Evolutionary conservation across 2,329 filamentous ascomycete species (phyloP).

Genomic region (Fusarium sterilihyphosum): DNA sequence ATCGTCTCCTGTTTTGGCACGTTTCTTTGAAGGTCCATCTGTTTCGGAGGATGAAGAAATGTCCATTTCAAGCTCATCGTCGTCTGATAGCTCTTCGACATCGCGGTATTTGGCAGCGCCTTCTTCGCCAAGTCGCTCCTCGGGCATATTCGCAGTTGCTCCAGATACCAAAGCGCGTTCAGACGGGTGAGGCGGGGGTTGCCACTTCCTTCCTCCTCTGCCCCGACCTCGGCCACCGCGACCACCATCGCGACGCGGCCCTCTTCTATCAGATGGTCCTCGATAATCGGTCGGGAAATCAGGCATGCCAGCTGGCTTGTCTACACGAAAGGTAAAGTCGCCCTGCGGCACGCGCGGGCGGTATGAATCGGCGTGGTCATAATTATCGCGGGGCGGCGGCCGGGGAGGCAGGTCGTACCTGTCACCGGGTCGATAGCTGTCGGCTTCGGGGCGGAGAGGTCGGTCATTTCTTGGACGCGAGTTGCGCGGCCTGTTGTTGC

Average conservation of each 20-base stretch:
- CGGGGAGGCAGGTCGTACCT: slow-evolving; percentile 32
- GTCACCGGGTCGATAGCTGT: slow-evolving; percentile 46
- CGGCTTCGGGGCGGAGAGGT: slow-evolving; percentile 36
- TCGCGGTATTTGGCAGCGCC: slow-evolving; percentile 63
- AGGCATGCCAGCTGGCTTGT: slow-evolving; percentile 61
- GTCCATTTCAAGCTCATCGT: slow-evolving; percentile 72
- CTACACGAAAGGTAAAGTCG: slow-evolving; percentile 66
- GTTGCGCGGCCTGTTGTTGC: slow-evolving; percentile 26
- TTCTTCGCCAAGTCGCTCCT: slow-evolving; percentile 59
- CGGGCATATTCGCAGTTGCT: slow-evolving; percentile 52
- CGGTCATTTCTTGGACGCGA: slow-evolving; percentile 32
- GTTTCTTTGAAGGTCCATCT: slow-evolving; percentile 55
- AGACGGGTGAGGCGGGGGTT: slow-evolving; percentile 54
- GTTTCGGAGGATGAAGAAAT: slow-evolving; percentile 56
- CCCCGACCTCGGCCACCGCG: slow-evolving; percentile 40
- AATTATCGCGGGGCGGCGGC: slow-evolving; percentile 34
- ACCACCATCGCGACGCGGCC: slow-evolving; percentile 39
- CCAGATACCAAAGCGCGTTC: slow-evolving; percentile 62
- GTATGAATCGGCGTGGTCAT: slow-evolving; percentile 43
- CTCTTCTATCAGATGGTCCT: slow-evolving; percentile 30
- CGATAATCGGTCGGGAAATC: slow-evolving; percentile 43
- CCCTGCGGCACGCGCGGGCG: slow-evolving; percentile 51
- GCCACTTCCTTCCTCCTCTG: slow-evolving; percentile 47
- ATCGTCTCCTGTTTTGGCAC: slow-evolving; percentile 42
- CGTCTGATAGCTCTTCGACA: slow-evolving; percentile 69